These are phyloP conservation scores for Xylaria sp. DNA, from an alignment of 2,329 filamentous ascomycete genomes.

Conservation along the genomic window DNA sequence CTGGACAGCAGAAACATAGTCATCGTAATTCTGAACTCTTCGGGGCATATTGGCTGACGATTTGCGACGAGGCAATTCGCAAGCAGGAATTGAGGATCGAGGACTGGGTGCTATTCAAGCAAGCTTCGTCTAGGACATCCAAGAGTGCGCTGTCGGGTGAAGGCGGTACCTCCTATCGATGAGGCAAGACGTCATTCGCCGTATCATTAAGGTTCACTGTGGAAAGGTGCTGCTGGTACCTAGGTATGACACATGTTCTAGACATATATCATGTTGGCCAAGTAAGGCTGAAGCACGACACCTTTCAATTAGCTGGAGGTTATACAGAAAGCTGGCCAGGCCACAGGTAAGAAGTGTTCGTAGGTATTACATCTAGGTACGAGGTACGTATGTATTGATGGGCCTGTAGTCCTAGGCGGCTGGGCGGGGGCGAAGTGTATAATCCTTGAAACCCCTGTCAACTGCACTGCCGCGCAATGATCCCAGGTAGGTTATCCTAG, in stretches of 20 bases:
- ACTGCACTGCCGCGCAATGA: not conserved
- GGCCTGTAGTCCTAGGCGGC: not conserved
- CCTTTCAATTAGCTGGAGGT: not conserved
- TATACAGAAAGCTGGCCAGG: not conserved
- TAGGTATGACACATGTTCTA: not conserved
- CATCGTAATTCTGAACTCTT: slow-evolving; percentile 38
- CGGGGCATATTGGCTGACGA: slow-evolving; percentile 31
- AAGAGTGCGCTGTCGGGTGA: not conserved
- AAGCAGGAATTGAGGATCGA: not conserved
- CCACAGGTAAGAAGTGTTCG: not conserved
- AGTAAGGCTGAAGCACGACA: not conserved
- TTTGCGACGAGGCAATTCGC: slow-evolving; percentile 8
- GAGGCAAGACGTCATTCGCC: not conserved
- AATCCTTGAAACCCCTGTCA: not conserved
- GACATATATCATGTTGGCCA: not conserved
- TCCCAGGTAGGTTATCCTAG: too few species aligned
- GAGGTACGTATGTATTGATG: too few species aligned
- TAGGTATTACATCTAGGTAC: not conserved
- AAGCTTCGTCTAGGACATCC: not conserved
- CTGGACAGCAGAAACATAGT: slow-evolving; percentile 41
- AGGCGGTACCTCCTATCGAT: not conserved
- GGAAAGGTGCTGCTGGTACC: not conserved
- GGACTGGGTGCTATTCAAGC: not conserved
- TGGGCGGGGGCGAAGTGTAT: not conserved
- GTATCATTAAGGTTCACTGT: not conserved